These are phyloP conservation scores for Fusarium sp. DNA, from an alignment of 2,329 filamentous ascomycete species.

Conservation along the genomic window DNA sequence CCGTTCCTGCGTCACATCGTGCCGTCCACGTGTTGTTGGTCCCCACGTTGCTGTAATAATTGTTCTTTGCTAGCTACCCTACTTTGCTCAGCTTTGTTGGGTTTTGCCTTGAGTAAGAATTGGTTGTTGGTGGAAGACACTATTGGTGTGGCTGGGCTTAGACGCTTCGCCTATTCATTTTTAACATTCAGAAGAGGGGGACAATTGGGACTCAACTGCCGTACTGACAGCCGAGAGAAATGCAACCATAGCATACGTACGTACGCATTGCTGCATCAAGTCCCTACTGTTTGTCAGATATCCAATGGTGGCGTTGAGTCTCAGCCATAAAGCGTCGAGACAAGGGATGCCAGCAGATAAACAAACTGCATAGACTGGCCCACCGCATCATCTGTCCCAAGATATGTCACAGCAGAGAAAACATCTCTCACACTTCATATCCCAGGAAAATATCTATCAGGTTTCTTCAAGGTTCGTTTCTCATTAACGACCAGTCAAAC, in stretches of 20 bases:
- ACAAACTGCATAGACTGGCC: background rate
- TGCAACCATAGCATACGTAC: too few species aligned
- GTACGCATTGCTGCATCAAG: background rate
- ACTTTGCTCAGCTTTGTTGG: constrained; percentile 5
- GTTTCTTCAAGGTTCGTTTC: constrained; percentile 48
- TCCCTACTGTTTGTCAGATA: background rate
- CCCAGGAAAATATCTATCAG: constrained; percentile 7
- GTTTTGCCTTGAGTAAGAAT: background rate
- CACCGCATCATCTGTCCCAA: background rate
- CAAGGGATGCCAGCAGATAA: constrained; percentile 2
- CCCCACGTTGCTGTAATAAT: background rate
- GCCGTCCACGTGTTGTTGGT: constrained; percentile 44
- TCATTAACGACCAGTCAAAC: constrained; percentile 49
- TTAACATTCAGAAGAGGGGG: background rate
- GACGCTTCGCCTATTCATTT: constrained; percentile 12
- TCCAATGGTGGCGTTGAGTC: background rate
- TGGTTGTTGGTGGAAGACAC: constrained; percentile 8
- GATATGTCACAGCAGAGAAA: background rate
- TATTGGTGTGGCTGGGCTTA: constrained; percentile 21
- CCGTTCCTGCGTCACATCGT: constrained; percentile 34
- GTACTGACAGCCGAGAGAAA: background rate
- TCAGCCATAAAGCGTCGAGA: constrained; percentile 18
- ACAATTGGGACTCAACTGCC: background rate
- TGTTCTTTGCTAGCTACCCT: constrained; percentile 11
- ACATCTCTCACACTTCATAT: constrained; percentile 17